phyloP scores from a whole-genome alignment of 2,329 filamentous ascomycete genomes.

The Teratosphaeria viscida region DNA sequence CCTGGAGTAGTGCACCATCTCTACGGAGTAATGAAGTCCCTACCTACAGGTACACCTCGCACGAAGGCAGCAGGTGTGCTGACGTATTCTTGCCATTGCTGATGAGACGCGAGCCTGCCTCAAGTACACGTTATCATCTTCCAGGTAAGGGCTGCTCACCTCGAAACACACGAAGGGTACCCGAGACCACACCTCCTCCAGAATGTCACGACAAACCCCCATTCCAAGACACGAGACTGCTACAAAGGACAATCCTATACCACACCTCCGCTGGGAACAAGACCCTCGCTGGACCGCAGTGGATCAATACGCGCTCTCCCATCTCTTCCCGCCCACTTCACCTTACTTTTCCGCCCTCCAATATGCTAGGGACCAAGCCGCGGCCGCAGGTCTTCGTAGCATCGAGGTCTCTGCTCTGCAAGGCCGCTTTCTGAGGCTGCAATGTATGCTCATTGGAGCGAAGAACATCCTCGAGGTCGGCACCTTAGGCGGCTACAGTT shows the following conservation, averaged over 20 bases:
- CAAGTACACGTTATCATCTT: not conserved
- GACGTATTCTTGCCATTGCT: not conserved
- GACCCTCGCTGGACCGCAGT: conserved; percentile 29
- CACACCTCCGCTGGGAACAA: not conserved
- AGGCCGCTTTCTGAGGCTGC: conserved; percentile 32
- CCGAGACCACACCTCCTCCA: not conserved
- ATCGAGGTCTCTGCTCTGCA: conserved; percentile 29
- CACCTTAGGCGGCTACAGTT: conserved; percentile 14
- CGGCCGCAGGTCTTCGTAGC: conserved; percentile 26
- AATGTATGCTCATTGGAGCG: conserved; percentile 19
- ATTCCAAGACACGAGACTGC: not conserved
- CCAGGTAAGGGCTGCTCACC: not conserved
- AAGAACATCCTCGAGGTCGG: conserved; percentile 16
- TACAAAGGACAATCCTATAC: not conserved
- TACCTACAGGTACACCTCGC: not conserved
- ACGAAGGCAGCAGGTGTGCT: not conserved
- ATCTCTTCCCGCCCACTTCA: conserved; percentile 22
- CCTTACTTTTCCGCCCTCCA: conserved; percentile 19
- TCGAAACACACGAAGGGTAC: not conserved
- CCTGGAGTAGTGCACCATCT: not conserved
- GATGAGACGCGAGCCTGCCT: not conserved
- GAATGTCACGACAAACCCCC: not conserved
- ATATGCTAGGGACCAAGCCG: conserved; percentile 25
- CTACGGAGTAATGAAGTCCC: not conserved
- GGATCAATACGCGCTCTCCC: conserved; percentile 27